Conservation (phyloP, 345 rosid genomes). For the Lenwebbia sp. region DNA sequence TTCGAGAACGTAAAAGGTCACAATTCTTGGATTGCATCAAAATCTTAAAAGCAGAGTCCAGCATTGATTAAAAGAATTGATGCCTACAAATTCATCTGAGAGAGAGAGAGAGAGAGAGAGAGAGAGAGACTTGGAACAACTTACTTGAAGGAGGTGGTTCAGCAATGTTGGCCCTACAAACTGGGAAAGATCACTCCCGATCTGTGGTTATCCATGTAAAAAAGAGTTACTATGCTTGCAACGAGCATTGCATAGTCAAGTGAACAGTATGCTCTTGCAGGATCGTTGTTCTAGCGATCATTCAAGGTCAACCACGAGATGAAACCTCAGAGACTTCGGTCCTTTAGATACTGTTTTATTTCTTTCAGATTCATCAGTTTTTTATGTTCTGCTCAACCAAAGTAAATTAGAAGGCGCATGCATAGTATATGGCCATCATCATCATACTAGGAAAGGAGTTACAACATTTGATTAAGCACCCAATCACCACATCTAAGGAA, state of each 20-base stretch:
- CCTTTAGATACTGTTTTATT: neutral
- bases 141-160: slow-evolving; percentile 72
- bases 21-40: neutral
- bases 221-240: slow-evolving; percentile 7
- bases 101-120: neutral
- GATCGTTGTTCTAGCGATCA: neutral
- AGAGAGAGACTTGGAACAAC: neutral
- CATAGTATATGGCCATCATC: neutral
- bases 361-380: neutral
- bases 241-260: neutral
- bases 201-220: slow-evolving; percentile 33
- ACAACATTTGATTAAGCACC: neutral
- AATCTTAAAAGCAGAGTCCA: neutral
- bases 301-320: neutral
- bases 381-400: neutral
- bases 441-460: neutral
- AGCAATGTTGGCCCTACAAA: slow-evolving; percentile 76
- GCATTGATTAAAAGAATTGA: neutral
- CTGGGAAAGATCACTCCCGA: slow-evolving; percentile 73
- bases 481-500: neutral
- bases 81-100: neutral
- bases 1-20: neutral
- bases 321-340: neutral
- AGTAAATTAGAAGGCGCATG: neutral
- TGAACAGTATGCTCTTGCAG: neutral